Percentiles rank a stretch among this genome's conserved stretches.
These are phyloP conservation scores for Nectriaceae sp. DNA, from an alignment of 2,329 filamentous ascomycete genomes.

Conservation along the genomic window DNA sequence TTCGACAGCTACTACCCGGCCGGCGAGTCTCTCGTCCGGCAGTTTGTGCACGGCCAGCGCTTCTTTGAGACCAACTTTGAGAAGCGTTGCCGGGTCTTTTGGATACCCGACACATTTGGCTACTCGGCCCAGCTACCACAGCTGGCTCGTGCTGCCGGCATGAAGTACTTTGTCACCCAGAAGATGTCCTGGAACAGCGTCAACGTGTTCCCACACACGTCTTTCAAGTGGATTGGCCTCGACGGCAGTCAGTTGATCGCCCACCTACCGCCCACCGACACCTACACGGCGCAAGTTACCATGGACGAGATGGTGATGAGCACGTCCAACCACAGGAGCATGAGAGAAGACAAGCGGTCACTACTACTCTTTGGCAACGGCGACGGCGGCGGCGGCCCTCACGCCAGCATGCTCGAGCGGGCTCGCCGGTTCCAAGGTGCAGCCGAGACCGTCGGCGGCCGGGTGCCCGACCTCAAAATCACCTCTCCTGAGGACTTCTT, in stretches of 20 bases:
- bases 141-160: conserved; percentile 65
- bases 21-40: conserved; percentile 66
- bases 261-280: conserved; percentile 61
- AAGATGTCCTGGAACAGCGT: conserved; percentile 76
- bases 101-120: conserved; percentile 71
- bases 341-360: background rate
- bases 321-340: background rate
- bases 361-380: background rate
- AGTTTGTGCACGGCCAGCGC: conserved; percentile 68
- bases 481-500: conserved; percentile 69
- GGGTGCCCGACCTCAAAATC: background rate
- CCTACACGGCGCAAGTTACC: conserved; percentile 66
- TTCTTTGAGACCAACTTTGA: conserved; percentile 70
- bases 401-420: conserved; percentile 39
- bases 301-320: conserved; percentile 52
- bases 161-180: conserved; percentile 69
- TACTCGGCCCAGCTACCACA: conserved; percentile 69
- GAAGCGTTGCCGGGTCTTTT: conserved; percentile 64
- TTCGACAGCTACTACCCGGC: conserved; percentile 71
- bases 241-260: conserved; percentile 71
- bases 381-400: conserved; percentile 33
- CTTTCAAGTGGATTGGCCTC: conserved; percentile 70
- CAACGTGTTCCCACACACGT: conserved; percentile 72
- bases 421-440: conserved; percentile 66
- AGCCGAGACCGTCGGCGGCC: conserved; percentile 58